Percentiles rank a stretch among this genome's conserved stretches.
phyloP scores from a whole-genome alignment of 225 moss, liverwort and hornwort genomes.

The Pseudoscleropodium purum region DNA sequence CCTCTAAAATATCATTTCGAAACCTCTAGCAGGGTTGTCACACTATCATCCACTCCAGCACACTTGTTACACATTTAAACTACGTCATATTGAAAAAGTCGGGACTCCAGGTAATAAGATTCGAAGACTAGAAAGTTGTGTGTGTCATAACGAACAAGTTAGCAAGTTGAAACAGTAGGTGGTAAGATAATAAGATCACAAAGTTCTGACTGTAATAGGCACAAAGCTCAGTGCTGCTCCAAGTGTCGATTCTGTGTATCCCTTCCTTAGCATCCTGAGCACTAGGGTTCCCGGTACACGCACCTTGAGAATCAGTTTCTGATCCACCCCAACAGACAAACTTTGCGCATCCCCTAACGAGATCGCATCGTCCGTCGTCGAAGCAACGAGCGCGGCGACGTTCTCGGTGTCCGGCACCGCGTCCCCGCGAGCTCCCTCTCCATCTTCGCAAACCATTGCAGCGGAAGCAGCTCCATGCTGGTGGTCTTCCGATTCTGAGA shows the following conservation, averaged over 20 bases:
- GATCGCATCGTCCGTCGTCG: neutral
- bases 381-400: neutral
- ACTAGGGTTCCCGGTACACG: neutral
- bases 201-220: neutral
- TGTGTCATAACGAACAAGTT: neutral
- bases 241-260: neutral
- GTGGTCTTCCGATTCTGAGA: conserved; percentile 3
- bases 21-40: neutral
- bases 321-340: neutral
- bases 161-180: neutral
- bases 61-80: neutral
- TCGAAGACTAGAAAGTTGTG: neutral
- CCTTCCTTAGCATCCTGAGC: neutral
- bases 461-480: neutral
- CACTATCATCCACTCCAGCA: neutral
- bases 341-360: neutral
- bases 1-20: neutral
- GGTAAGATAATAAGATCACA: neutral
- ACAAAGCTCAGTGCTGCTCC: neutral
- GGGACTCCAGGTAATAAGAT: neutral
- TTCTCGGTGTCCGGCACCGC: neutral
- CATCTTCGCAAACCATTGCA: neutral
- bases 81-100: neutral
- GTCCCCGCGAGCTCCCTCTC: neutral
- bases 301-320: conserved; percentile 18